Evolutionary conservation across 2,329 filamentous ascomycete species (phyloP), one percentile per base, ranked within the genome.

Genomic region (Aspergillus sp.): DNA sequence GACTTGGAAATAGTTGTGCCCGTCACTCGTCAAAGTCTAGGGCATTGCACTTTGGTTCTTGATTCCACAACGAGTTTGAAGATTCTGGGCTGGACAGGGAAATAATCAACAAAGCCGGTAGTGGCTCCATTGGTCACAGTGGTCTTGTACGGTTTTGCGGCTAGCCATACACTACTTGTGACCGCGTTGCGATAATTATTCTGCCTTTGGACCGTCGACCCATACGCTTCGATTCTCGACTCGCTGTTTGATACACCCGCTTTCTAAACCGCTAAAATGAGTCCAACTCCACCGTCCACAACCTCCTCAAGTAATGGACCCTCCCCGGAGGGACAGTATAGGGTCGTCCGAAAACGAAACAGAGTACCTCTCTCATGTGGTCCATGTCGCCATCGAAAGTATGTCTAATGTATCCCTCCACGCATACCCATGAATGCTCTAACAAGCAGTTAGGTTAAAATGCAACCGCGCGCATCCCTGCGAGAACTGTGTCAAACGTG

Each of bases 371-470:
- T 98, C 49, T 97, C 92, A 68, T 98, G 93, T 74, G 90, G 88
- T 64, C 91, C 93, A 32, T 98, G 93, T 75, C 85, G 93, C 71
- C 90, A 93, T 68, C 87, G 93, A 78, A 98, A 98, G 90, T 95
- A 79, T 78, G 83, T 73, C 36, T 41, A 55, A 43, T 44, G 56
- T 56, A 53, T 53, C 58, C 53, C 62, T 48, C 39, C 61, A 53
- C 55, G 43, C 59, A 12, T 61, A 57, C 63, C 34, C n/a, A 30
- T 45, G 15, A 48, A 17, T 26, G 6, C 36, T 32, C 39, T 61
- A 43, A 57, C 55, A 15, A 45, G 38, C 48, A 59, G 62, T 65
- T 57, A 86, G 83, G 68, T 84, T 95, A 75, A 97, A 97, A 85
- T 98, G 93, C 80, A 96, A 98, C 75, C 88, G 95, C 69, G 87